A percentile compares a stretch with the other conserved stretches of the same genome.
phyloP scores from a whole-genome alignment of 164 flowering plant species.

The Berberis thunbergii region DNA sequence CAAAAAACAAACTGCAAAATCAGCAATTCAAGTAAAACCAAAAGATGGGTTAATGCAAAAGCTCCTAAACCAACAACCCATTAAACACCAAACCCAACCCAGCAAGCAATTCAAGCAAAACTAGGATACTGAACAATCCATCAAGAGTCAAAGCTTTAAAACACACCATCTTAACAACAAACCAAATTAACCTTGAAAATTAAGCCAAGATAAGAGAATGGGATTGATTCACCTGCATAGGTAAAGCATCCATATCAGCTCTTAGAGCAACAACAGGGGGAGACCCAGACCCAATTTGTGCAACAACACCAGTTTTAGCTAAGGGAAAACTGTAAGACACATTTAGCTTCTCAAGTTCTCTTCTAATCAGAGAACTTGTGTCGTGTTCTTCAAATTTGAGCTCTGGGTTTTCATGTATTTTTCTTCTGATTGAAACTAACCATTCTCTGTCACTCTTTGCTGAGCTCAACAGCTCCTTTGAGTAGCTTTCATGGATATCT shows the following conservation, averaged over 20 bases:
- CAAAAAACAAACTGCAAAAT: too few species aligned
- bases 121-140: background rate
- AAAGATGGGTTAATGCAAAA: too few species aligned
- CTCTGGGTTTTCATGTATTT: slow-evolving; percentile 78
- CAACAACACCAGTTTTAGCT: slow-evolving; percentile 71
- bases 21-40: too few species aligned
- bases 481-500: slow-evolving; percentile 9
- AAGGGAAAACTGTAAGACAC: slow-evolving; percentile 52
- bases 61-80: too few species aligned
- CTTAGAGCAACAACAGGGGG: slow-evolving; percentile 71
- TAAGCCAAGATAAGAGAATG: too few species aligned
- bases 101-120: slow-evolving; percentile 1
- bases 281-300: slow-evolving; percentile 57
- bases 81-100: too few species aligned
- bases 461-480: slow-evolving; percentile 22
- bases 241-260: slow-evolving; percentile 92
- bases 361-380: slow-evolving; percentile 75
- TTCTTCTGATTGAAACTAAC: slow-evolving; percentile 57
- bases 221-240: slow-evolving; percentile 46
- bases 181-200: too few species aligned
- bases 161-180: too few species aligned
- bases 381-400: slow-evolving; percentile 64
- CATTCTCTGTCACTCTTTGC: slow-evolving; percentile 52
- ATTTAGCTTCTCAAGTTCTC: slow-evolving; percentile 55
- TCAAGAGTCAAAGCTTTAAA: too few species aligned